Evolutionary conservation across 2,329 filamentous ascomycete genomes (phyloP), one percentile per base, ranked within the genome.

Genomic region (Chrysosporium keratinophilum): DNA sequence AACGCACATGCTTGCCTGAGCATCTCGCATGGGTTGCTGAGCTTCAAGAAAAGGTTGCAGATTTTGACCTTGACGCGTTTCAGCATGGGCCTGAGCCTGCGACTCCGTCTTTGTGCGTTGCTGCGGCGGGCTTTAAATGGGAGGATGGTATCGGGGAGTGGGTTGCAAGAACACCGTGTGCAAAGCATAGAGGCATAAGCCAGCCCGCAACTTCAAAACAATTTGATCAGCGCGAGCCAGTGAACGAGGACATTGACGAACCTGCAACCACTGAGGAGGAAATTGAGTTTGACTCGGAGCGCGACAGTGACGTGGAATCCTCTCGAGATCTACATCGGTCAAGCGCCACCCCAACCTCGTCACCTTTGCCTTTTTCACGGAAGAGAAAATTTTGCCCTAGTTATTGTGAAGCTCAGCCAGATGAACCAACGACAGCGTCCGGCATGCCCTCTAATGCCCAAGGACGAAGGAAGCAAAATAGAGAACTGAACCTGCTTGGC

Each of bases 81-180:
- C 39, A 49, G 1, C 54, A 46, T 34, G 57, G 17, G 41, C 42
- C 14, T 53, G 55, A 50, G 23, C 57, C 44, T 51, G 51, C 59
- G 48, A 60, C 58, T n/a, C 48, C 50, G 5, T 60, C 58, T 20
- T 43, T 55, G 9, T 47, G n/a, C 47, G 40, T 33, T 35, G 47
- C 20, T 34, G 52, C 35, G 54, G 63, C 57, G 37, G 63, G 58
- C 62, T 78, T 70, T 64, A 65, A 74, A 33, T 80, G 77, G 77
- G 78, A 80, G 61, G 76, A 78, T 60, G 74, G 73, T 43, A 79
- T 80, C 61, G 73, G 75, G 35, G 78, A 80, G 63, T 81, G 78
- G 77, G 73, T 80, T 49, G 75, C 70, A 15, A 69, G 48, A n/a
- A 51, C 50, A 17, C 55, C 55, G 1, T 51, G 31, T 47, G 35